Percentiles rank a stretch among this genome's conserved stretches.
Conservation (phyloP, 1,139 yeast species). For the Pneumocystis sp. region DNA sequence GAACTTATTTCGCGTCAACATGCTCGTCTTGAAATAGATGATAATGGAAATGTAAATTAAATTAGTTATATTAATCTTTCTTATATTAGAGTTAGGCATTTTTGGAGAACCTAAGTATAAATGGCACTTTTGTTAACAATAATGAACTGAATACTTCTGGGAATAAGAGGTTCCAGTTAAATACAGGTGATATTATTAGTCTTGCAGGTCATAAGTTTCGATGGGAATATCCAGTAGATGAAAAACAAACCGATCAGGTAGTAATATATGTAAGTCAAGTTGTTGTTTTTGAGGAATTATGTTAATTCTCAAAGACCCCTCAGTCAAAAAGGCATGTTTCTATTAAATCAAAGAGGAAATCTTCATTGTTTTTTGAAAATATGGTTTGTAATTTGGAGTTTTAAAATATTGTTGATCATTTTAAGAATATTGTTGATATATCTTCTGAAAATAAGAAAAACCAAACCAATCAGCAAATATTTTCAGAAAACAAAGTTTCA, state of each 20-base stretch:
- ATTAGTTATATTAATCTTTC: not conserved
- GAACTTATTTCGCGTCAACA: not conserved
- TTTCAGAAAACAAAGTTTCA: not conserved
- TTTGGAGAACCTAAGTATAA: not conserved
- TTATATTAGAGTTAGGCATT: not conserved
- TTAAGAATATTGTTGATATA: not conserved
- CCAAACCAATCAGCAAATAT: not conserved
- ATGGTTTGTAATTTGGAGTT: not conserved
- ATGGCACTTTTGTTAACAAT: not conserved
- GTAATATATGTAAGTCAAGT: not conserved
- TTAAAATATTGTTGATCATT: not conserved
- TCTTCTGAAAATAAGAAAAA: not conserved
- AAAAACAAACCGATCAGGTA: not conserved
- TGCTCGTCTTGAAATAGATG: not conserved
- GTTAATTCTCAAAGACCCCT: not conserved
- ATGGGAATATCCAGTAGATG: not conserved
- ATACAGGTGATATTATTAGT: not conserved
- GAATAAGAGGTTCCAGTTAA: not conserved
- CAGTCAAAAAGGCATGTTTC: not conserved
- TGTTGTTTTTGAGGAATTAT: not conserved
- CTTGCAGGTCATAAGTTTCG: not conserved
- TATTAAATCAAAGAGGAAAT: not conserved
- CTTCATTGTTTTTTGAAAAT: not conserved
- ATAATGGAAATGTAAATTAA: not conserved
- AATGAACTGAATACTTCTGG: not conserved